A percentile compares a stretch with the other conserved stretches of the same genome.
phyloP scores from a whole-genome alignment of 805 yeast species.

The Candida montana region DNA sequence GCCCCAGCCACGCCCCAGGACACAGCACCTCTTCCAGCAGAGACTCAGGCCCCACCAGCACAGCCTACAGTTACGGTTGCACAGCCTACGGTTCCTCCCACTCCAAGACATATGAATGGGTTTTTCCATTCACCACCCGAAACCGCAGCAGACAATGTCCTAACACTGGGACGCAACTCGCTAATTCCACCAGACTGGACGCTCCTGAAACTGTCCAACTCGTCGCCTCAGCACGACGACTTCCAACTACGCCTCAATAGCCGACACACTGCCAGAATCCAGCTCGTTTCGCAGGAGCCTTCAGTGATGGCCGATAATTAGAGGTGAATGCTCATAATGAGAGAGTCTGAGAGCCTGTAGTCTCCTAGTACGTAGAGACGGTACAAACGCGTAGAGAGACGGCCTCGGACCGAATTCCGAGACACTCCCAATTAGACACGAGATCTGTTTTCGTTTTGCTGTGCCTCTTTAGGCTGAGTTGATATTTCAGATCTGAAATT shows the following conservation, averaged over 20 bases:
- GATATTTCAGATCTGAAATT: too few relatives aligned
- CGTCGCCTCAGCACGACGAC: slow-evolving; percentile 6
- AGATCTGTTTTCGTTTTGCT: too few relatives aligned
- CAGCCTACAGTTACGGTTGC: neutral
- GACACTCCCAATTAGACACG: too few relatives aligned
- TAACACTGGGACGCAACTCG: slow-evolving; percentile 11
- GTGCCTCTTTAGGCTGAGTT: too few relatives aligned
- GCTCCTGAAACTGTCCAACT: slow-evolving; percentile 17
- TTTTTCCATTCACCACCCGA: slow-evolving; percentile 1
- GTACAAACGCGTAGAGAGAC: too few relatives aligned
- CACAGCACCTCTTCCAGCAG: neutral
- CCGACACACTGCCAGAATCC: slow-evolving; percentile 10
- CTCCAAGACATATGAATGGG: neutral
- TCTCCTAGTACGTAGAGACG: too few relatives aligned
- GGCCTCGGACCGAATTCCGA: too few relatives aligned
- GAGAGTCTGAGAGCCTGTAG: too few relatives aligned
- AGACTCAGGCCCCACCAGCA: neutral
- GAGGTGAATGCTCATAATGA: neutral
- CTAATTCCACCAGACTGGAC: slow-evolving; percentile 26
- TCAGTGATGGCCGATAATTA: neutral
- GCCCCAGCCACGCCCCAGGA: slow-evolving; percentile 1
- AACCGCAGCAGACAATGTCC: neutral
- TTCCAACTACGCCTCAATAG: slow-evolving; percentile 13
- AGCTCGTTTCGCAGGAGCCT: slow-evolving; percentile 6
- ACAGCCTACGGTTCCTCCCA: neutral